These are phyloP conservation scores for Letharia lupina DNA, from an alignment of 495 filamentous ascomycete genomes.

Conservation along the genomic window DNA sequence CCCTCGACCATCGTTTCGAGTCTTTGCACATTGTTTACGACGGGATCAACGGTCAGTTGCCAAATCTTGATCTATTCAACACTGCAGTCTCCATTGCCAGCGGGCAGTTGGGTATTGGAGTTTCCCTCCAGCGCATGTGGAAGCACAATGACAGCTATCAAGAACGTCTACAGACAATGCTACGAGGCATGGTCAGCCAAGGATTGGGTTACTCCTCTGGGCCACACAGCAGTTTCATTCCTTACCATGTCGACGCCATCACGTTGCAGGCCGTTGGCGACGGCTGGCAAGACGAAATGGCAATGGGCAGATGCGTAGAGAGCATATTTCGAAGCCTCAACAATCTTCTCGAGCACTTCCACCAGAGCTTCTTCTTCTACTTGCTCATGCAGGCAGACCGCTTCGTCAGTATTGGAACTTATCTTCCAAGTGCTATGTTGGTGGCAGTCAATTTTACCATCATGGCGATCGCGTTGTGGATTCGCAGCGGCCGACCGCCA, in stretches of 20 bases:
- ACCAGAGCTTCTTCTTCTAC: conserved; percentile 99
- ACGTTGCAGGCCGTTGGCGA: conserved; percentile 82
- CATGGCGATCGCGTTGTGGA: conserved; percentile 87
- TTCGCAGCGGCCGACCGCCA: conserved; percentile 60
- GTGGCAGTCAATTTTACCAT: conserved; percentile 91
- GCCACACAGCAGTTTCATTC: conserved; percentile 90
- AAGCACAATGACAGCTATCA: conserved; percentile 73
- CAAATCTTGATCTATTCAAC: conserved; percentile 93
- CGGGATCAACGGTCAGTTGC: conserved; percentile 90
- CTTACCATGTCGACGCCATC: conserved; percentile 95
- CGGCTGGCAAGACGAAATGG: conserved; percentile 97
- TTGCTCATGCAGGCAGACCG: conserved; percentile 79
- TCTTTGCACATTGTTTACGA: conserved; percentile 88
- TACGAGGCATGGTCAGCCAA: conserved; percentile 89
- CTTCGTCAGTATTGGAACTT: conserved; percentile 97
- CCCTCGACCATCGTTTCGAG: conserved; percentile 73
- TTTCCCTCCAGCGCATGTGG: conserved; percentile 79
- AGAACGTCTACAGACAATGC: conserved; percentile 77
- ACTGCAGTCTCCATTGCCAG: conserved; percentile 80
- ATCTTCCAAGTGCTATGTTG: conserved; percentile 92
- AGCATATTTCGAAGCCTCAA: conserved; percentile 86
- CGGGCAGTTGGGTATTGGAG: conserved; percentile 85
- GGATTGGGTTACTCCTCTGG: conserved; percentile 83
- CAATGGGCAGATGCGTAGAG: conserved; percentile 80
- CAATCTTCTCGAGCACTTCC: conserved; percentile 91